Base-by-base conservation (phyloP, 176 grass and related monocot genomes). In the Chloris gayana region DNA sequence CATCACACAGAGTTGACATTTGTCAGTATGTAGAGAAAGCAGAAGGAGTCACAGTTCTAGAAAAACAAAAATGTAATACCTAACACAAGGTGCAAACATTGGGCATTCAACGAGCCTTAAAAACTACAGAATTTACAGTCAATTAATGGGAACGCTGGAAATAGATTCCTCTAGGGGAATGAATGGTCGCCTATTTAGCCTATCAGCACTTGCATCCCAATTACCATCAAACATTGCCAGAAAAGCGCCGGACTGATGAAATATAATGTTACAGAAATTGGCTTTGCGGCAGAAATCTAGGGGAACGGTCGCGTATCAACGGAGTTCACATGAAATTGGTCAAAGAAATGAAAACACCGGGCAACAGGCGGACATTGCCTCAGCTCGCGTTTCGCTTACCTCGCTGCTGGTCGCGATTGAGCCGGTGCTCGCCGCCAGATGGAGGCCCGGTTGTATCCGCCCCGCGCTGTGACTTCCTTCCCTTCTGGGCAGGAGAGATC, bases 341-440 rank as follows among this genome's bases (percentile, higher is more conserved):
- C 66, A 32, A 30, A 19, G 4, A 37, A 32, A 37, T 13, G 39
- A 53, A 12, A 26, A 21, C 0, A 17, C 39, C 0, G 26, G 26
- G 13, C 5, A 53, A 64, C 9, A 0, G 18, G 8, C 60, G 11
- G 10, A 32, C 68, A 54, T 73, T 18, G 34, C 45, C 4, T 50
- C 19, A 30, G 15, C 4, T 19, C 2, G 17, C 33, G 64, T 24
- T 18, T 67, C 21, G 77, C 64, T 38, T 80, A 86, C 85, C 71
- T 69, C 51, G 29, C 22, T 2, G 29, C 22, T 2, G 68, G 21
- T 3, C 13, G 22, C 47, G 25, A 61, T 13, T 14, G 58, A 61
- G 58, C 58, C 1, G 5, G 2, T 5, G 0, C 1, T 62, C 37
- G 19, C 21, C 22, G 35, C 8, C 76, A 3, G 30, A 38, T 58